Conservation (phyloP, 352 stramenopile species). For the Globisporangium emineosum region DNA sequence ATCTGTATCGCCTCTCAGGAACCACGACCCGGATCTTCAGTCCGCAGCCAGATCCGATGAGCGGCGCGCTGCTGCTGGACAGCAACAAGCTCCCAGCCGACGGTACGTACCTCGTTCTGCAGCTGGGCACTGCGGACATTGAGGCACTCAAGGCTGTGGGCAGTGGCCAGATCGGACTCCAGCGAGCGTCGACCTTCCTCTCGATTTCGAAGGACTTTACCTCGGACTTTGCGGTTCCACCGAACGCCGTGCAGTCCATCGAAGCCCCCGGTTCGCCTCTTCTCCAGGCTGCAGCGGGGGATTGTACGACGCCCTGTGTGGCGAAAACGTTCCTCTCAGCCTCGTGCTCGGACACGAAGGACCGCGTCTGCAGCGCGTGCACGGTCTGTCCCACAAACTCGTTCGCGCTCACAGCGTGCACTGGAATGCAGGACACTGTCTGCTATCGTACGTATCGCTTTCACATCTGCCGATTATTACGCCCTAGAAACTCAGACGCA, state of each 20-base stretch:
- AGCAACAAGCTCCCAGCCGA: conserved; percentile 51
- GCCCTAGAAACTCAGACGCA: not conserved
- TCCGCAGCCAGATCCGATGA: conserved; percentile 46
- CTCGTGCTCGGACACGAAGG: conserved; percentile 61
- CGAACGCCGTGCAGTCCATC: conserved; percentile 35
- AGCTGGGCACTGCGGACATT: conserved; percentile 41
- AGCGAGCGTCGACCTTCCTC: conserved; percentile 46
- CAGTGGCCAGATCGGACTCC: conserved; percentile 48
- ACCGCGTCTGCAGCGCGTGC: conserved; percentile 52
- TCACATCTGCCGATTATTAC: not conserved
- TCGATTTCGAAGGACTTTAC: conserved; percentile 36
- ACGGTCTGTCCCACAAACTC: conserved; percentile 58
- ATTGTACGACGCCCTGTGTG: conserved; percentile 60
- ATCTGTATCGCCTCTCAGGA: conserved; percentile 39
- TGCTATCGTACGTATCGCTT: conserved; percentile 58
- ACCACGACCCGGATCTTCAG: conserved; percentile 39
- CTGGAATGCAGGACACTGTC: conserved; percentile 45
- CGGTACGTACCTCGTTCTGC: conserved; percentile 57
- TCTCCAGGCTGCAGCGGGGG: conserved; percentile 33
- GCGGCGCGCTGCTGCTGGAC: conserved; percentile 38
- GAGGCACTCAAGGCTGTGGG: conserved; percentile 32
- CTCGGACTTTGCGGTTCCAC: conserved; percentile 36
- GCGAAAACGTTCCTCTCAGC: conserved; percentile 35
- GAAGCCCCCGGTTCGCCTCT: conserved; percentile 15
- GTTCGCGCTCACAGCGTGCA: conserved; percentile 48